Conservation (phyloP, 768 basidiomycete genomes). For the Pulveroboletus ravenelii region DNA sequence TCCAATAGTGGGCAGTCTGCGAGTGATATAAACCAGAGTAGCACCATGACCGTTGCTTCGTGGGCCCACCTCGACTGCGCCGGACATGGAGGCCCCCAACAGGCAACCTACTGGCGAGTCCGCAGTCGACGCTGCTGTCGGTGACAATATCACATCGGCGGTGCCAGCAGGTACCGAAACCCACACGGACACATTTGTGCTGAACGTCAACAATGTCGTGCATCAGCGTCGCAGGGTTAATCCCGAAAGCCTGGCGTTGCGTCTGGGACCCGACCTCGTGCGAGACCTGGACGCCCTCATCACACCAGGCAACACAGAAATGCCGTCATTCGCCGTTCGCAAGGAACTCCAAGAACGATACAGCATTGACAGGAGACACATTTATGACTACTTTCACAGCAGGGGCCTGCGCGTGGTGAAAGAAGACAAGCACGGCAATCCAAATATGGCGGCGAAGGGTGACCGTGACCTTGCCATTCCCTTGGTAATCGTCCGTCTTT, state of each 20-base stretch:
- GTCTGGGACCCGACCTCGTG: constrained; percentile 62
- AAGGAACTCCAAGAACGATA: constrained; percentile 70
- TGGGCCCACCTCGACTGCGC: neutral
- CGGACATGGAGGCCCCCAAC: constrained; percentile 12
- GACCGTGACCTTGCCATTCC: constrained; percentile 7
- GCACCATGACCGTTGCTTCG: neutral
- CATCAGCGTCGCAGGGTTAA: constrained; percentile 50
- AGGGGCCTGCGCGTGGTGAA: constrained; percentile 58
- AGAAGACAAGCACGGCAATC: constrained; percentile 57
- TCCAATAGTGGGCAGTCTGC: constrained; percentile 12
- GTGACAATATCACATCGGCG: neutral
- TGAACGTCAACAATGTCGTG: constrained; percentile 5
- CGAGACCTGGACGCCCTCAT: constrained; percentile 71
- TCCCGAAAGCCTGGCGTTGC: constrained; percentile 62
- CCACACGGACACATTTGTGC: constrained; percentile 1
- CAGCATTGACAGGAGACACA: constrained; percentile 64
- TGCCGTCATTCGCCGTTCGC: constrained; percentile 69
- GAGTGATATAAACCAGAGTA: constrained; percentile 15
- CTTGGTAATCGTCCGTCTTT: constrained; percentile 19
- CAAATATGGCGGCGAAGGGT: constrained; percentile 25
- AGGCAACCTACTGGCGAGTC: neutral
- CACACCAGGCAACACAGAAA: constrained; percentile 60
- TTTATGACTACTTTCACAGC: constrained; percentile 76
- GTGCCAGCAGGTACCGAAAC: constrained; percentile 10
- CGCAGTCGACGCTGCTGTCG: neutral